Base-by-base conservation (phyloP, 1,139 yeast species). In the Diutina catenulata region DNA sequence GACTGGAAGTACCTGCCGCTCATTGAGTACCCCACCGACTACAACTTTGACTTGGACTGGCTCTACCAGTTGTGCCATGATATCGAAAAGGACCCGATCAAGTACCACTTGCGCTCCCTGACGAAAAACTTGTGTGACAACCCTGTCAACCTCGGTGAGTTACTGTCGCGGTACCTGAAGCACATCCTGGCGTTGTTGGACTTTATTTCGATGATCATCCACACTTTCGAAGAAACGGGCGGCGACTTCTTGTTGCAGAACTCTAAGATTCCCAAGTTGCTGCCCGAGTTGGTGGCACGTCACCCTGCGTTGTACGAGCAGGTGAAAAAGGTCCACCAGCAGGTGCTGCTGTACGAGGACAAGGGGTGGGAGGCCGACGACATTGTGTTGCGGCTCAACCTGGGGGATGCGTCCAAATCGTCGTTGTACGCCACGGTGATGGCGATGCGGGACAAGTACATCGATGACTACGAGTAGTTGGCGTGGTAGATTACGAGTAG, bases 11-110 rank as follows among this genome's bases (percentile, higher is more conserved):
- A 53, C 40, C 58, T 66, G 4, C 46, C 45, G 18, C 40, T 61
- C 33, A 44, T 63, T 2, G 48, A 56, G 7, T 53, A 45, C 32
- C 56, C 59, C 2, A 25, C 40, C 31, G 38, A 41, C 53, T 46
- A 46, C 3, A 40, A 50, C 3, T 53, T 55, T 38, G 57, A 63
- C 25, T 46, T 64, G 24, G 47, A 47, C 6, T 59, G 69, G 63
- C 46, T 72, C 8, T 61, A 60, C 37, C 52, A 56, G 19, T 42
- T 70, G 16, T 72, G 77, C 47, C 59, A 58, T 36, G 63, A 65
- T 31, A 71, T 73, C 23, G 75, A 70, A 45, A 45, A 43, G 13
- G 59, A 72, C 44, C 79, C 79, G 2, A 56, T 70, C 24, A 59
- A 58, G 41, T 73, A 67, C 44, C 79, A 73, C 41, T 56, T 72